phyloP scores from a whole-genome alignment of 163 green algal species.

The Scenedesmus sp. region DNA sequence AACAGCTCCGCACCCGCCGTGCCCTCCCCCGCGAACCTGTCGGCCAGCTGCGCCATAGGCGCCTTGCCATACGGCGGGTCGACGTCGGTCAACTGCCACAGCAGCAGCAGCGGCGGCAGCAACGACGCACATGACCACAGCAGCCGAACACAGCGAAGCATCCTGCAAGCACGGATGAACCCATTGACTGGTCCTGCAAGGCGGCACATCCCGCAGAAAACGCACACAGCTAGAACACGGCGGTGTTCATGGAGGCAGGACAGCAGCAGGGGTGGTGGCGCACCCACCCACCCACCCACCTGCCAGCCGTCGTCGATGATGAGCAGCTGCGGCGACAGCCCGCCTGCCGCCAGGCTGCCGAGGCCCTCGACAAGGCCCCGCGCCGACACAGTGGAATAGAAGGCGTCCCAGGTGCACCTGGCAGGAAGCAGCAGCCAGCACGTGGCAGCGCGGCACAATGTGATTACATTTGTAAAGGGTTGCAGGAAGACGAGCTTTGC shows the following conservation, averaged over 20 bases:
- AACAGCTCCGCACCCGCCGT: conserved; percentile 38
- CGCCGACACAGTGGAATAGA: conserved; percentile 92
- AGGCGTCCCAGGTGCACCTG: conserved; percentile 97
- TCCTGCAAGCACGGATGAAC: too few species aligned
- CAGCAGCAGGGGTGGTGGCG: too few species aligned
- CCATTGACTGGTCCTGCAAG: too few species aligned
- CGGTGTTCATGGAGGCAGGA: too few species aligned
- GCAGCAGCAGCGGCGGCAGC: not conserved
- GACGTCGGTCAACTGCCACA: conserved; percentile 73
- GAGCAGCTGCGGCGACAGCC: conserved; percentile 85
- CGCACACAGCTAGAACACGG: too few species aligned
- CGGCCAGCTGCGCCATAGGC: conserved; percentile 67
- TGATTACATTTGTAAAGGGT: too few species aligned
- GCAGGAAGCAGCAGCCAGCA: too few species aligned
- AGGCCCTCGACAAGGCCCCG: conserved; percentile 88
- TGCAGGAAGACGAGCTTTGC: too few species aligned
- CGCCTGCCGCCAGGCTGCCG: conserved; percentile 76
- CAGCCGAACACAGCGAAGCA: too few species aligned
- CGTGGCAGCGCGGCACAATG: too few species aligned
- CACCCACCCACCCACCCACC: conserved; percentile 79
- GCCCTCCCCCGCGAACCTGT: conserved; percentile 50
- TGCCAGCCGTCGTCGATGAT: conserved; percentile 99
- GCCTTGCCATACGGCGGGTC: conserved; percentile 73
- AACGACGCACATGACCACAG: not conserved
- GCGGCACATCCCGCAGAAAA: too few species aligned